Conservation (phyloP, 345 rosid genomes). For the Brassica rapa region DNA sequence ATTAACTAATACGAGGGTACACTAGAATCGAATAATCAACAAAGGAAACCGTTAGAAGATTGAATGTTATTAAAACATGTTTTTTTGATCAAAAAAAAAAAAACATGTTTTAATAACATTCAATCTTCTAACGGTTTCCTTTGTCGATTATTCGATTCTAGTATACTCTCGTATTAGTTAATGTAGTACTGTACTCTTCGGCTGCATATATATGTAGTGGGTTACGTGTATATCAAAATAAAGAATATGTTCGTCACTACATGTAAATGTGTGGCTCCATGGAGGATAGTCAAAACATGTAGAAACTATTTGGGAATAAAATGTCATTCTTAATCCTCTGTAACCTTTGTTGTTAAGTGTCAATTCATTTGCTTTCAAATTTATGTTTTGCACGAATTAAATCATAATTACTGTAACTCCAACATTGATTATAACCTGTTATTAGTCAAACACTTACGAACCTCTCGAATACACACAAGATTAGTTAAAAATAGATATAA, state of each 20-base stretch:
- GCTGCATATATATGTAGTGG: too few species aligned
- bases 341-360: not conserved
- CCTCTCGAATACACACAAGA: not conserved
- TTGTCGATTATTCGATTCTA: too few species aligned
- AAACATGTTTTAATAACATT: too few species aligned
- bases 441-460: not conserved
- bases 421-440: not conserved
- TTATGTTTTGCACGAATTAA: not conserved
- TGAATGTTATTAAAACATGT: not conserved
- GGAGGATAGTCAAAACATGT: too few species aligned
- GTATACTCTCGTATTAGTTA: too few species aligned
- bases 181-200: too few species aligned
- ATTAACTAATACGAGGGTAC: not conserved
- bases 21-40: not conserved
- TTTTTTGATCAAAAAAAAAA: too few species aligned
- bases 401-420: not conserved
- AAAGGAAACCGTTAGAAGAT: not conserved
- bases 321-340: not conserved
- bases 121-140: too few species aligned
- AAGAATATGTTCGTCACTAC: too few species aligned
- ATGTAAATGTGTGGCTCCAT: too few species aligned
- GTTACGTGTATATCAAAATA: too few species aligned
- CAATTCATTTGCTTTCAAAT: not conserved
- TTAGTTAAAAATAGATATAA: slow-evolving; percentile 18
- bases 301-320: not conserved